A percentile compares a stretch with the other conserved stretches of the same genome.
phyloP scores from a whole-genome alignment of 208 protist genomes.

The Trypanosoma vivax region DNA sequence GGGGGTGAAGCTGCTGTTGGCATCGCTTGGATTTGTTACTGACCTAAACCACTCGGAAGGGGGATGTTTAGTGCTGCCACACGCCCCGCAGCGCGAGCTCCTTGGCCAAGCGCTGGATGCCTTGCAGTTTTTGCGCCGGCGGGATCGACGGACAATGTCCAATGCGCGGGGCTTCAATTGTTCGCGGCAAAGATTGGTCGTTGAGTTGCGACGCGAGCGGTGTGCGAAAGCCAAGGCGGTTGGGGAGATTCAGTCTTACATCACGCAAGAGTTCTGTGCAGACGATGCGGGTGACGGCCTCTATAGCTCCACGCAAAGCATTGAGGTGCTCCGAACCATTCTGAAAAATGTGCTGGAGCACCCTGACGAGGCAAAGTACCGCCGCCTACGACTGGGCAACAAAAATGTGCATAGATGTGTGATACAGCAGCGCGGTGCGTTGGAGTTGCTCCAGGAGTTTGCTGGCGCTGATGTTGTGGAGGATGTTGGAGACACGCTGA shows the following conservation, averaged over 20 bases:
- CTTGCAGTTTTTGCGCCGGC: constrained; percentile 10
- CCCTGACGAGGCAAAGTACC: constrained; percentile 9
- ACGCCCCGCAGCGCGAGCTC: constrained; percentile 9
- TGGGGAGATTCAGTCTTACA: constrained; percentile 24
- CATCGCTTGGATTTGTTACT: constrained; percentile 35
- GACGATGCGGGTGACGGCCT: constrained; percentile 69
- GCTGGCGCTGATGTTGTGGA: constrained; percentile 22
- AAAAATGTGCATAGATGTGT: constrained; percentile 28
- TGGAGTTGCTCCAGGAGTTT: constrained; percentile 50
- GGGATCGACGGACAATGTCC: neutral
- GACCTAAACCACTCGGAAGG: neutral
- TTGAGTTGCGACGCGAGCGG: constrained; percentile 55
- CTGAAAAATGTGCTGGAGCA: constrained; percentile 7
- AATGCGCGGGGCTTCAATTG: neutral
- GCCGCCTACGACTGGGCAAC: constrained; percentile 24
- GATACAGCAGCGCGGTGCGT: constrained; percentile 48
- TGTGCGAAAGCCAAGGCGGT: constrained; percentile 17
- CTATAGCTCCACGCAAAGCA: constrained; percentile 17
- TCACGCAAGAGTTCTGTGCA: constrained; percentile 34
- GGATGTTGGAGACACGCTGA: constrained; percentile 2
- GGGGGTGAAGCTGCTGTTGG: constrained; percentile 29
- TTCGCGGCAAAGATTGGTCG: constrained; percentile 9
- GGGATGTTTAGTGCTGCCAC: constrained; percentile 1
- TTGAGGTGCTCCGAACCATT: constrained; percentile 14
- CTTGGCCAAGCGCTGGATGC: constrained; percentile 18